These are phyloP conservation scores for Kitagawia praeruptora DNA, from an alignment of 129 eudicot species.

Conservation along the genomic window DNA sequence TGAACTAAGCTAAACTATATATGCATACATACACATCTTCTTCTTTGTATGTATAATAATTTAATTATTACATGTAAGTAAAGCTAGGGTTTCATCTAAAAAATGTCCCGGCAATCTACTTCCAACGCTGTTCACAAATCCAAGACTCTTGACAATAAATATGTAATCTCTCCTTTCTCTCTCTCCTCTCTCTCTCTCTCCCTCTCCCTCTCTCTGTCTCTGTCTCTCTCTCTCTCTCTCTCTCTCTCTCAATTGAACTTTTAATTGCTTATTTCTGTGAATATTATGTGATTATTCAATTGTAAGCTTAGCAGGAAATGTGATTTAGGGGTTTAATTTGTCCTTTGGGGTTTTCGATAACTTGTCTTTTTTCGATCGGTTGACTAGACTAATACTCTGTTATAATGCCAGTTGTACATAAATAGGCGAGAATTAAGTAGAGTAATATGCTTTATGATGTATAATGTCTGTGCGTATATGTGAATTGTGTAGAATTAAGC, in stretches of 20 bases:
- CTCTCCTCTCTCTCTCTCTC: neutral
- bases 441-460: neutral
- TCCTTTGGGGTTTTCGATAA: neutral
- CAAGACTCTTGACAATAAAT: slow-evolving; percentile 8
- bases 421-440: neutral
- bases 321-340: neutral
- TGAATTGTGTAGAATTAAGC: neutral
- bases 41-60: neutral
- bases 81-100: neutral
- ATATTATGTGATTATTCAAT: neutral
- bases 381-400: neutral
- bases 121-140: slow-evolving; percentile 4
- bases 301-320: neutral
- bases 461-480: too few species aligned
- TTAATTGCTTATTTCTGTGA: neutral
- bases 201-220: neutral
- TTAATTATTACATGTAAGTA: neutral
- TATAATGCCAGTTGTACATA: neutral
- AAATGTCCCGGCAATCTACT: neutral
- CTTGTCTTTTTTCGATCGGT: neutral
- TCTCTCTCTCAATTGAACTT: neutral
- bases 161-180: neutral
- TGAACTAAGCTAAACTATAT: neutral
- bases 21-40: neutral
- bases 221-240: neutral